Conservation (phyloP, 345 rosid genomes). For the Euphorbia lathyris region DNA sequence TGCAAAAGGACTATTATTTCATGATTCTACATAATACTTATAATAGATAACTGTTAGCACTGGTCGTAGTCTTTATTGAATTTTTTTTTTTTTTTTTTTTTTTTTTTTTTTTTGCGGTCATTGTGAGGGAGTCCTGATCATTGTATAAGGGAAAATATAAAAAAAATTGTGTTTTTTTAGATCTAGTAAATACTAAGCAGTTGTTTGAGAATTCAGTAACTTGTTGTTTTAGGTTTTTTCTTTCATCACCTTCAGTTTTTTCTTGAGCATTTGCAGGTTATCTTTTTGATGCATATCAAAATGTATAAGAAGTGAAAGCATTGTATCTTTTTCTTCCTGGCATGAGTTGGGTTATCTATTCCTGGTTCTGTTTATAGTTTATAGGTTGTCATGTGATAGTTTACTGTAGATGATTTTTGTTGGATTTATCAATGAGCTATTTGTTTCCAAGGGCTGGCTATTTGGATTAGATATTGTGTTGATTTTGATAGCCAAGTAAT, state of each 20-base stretch:
- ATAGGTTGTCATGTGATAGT: not conserved
- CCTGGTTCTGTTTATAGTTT: not conserved
- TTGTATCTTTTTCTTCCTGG: not conserved
- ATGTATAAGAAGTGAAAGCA: not conserved
- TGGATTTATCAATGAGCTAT: not conserved
- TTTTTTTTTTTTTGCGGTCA: too few relatives aligned
- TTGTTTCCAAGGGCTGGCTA: not conserved
- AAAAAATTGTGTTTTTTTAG: not conserved
- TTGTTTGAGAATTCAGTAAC: not conserved
- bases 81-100: too few relatives aligned
- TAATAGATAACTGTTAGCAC: not conserved
- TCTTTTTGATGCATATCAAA: not conserved
- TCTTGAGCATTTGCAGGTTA: not conserved
- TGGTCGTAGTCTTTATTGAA: not conserved
- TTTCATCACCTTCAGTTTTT: not conserved
- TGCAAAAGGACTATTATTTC: not conserved
- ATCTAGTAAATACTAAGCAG: not conserved
- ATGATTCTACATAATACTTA: not conserved
- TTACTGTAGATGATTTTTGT: too few relatives aligned
- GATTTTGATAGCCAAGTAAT: not conserved
- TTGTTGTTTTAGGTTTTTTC: not conserved
- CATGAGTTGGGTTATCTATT: not conserved
- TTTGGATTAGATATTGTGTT: not conserved
- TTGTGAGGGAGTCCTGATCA: not conserved
- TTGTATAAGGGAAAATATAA: not conserved